A percentile compares a stretch with the other conserved stretches of the same genome.
Conservation (phyloP, 1,139 yeast species). For the Zygotorulaspora mrakii region DNA sequence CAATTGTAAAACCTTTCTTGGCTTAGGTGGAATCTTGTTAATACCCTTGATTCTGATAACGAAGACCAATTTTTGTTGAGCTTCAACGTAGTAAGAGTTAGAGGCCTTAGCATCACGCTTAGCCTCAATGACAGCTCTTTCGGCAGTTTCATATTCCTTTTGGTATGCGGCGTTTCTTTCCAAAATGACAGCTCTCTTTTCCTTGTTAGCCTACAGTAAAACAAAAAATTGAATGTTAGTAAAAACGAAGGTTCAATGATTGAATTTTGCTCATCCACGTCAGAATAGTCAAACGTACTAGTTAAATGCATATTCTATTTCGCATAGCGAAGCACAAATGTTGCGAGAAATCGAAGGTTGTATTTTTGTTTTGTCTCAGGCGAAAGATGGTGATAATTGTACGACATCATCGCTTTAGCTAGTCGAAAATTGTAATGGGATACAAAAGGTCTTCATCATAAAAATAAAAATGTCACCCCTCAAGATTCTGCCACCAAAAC, state of each 20-base stretch:
- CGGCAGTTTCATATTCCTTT: constrained; percentile 93
- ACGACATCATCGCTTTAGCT: constrained; percentile 89
- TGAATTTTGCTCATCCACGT: too few species aligned
- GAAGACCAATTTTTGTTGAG: constrained; percentile 94
- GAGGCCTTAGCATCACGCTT: constrained; percentile 96
- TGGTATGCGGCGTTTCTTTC: constrained; percentile 98
- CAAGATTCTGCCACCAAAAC: constrained; percentile 1
- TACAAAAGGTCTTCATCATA: constrained; percentile 46
- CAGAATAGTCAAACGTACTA: too few species aligned
- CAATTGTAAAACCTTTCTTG: constrained; percentile 98
- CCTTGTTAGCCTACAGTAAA: constrained; percentile 62
- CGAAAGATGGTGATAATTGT: constrained; percentile 97
- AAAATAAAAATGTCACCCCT: not conserved
- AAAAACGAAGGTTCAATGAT: too few species aligned
- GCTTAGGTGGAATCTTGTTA: constrained; percentile 99
- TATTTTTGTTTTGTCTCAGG: constrained; percentile 66
- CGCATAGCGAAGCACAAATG: too few species aligned
- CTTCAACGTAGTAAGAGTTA: constrained; percentile 96
- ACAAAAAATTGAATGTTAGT: constrained; percentile 22
- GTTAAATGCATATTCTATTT: not conserved
- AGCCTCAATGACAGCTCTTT: constrained; percentile 86
- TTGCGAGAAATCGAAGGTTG: constrained; percentile 11
- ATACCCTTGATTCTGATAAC: constrained; percentile 99
- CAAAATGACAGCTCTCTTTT: constrained; percentile 91
- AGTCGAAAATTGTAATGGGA: constrained; percentile 60